Percentiles rank a stretch among this genome's conserved stretches.
These are phyloP conservation scores for Ambrosia hybrid DNA, from an alignment of 140 eudicot genomes.

Conservation along the genomic window DNA sequence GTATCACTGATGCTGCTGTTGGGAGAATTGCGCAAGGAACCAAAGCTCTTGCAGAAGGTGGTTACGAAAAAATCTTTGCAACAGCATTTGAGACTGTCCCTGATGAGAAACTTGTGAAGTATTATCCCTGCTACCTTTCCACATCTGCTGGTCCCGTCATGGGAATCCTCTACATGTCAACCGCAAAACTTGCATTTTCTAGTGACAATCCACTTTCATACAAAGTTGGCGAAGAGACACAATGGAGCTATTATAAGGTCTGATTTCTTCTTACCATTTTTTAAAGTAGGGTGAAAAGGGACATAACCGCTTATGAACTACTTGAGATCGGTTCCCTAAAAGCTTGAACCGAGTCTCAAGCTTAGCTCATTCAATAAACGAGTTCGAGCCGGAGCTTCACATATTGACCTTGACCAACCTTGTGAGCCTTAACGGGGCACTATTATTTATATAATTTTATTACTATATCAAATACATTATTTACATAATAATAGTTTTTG, in stretches of 20 bases:
- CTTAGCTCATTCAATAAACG: too few species aligned
- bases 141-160: slow-evolving; percentile 98
- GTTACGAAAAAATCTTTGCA: slow-evolving; percentile 81
- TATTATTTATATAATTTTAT: too few species aligned
- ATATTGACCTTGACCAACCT: too few species aligned
- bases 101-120: slow-evolving; percentile 67
- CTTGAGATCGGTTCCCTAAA: too few species aligned
- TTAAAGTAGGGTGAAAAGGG: neutral
- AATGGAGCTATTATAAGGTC: slow-evolving; percentile 93
- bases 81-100: slow-evolving; percentile 87
- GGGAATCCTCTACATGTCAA: slow-evolving; percentile 77
- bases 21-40: slow-evolving; percentile 91
- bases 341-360: too few species aligned
- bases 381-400: too few species aligned
- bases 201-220: slow-evolving; percentile 94
- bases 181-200: slow-evolving; percentile 83
- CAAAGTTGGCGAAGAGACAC: slow-evolving; percentile 67
- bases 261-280: slow-evolving; percentile 1
- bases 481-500: too few species aligned
- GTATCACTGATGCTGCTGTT: slow-evolving; percentile 90
- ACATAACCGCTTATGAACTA: too few species aligned
- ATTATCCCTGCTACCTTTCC: slow-evolving; percentile 84
- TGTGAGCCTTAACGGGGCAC: too few species aligned
- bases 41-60: slow-evolving; percentile 94
- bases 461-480: too few species aligned